Base-by-base conservation (phyloP, 2,329 filamentous ascomycete species). In the Pseudogymnoascus sp. region DNA sequence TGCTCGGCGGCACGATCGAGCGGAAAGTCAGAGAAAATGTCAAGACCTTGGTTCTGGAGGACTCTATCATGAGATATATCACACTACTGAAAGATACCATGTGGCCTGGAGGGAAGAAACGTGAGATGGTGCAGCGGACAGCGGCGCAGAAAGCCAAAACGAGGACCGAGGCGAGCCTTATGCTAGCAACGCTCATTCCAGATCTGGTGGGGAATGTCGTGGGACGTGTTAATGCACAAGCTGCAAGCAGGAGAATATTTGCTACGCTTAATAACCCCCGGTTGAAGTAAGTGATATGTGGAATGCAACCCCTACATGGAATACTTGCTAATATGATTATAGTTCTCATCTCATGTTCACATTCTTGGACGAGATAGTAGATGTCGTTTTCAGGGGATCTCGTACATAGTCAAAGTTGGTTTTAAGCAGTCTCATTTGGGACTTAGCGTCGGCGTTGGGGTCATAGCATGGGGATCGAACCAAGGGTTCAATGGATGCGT, bases 1-100 rank as follows among this genome's bases (percentile, higher is more conserved):
- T 99, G 5, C 85, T 99, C 1, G 94, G 94, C 12, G 93, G 94
- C 21, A 97, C 94, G 0, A 95, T 99, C 65, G 94, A 99, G 76
- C 87, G 92, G 64, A 97, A 96, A 74, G 89, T 97, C 31, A 87
- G 94, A 18, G 94, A 99, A 64, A 89, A 87, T 61, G 87, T 92
- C 42, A 87, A 86, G 67, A 79, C 82, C 45, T 77, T 95, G 0
- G 77, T 90, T 0, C 85, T 90, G 63, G 92, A 97, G 66, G 89
- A 94, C 18, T 86, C 86, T 2, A 76, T 97, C 8, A 78, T 93
- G 42, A 84, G 82, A 62, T 96, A 94, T 71, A 80, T 97, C 35
- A 80, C 82, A 25, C 76, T 90, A 62, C 74, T 93, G n/a, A 87
- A 84, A 66, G 87, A 89, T 60, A 85, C 77, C 8, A 84, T 97